phyloP scores from a whole-genome alignment of 2,329 filamentous ascomycete genomes.

The Penicillium oxalicum region DNA sequence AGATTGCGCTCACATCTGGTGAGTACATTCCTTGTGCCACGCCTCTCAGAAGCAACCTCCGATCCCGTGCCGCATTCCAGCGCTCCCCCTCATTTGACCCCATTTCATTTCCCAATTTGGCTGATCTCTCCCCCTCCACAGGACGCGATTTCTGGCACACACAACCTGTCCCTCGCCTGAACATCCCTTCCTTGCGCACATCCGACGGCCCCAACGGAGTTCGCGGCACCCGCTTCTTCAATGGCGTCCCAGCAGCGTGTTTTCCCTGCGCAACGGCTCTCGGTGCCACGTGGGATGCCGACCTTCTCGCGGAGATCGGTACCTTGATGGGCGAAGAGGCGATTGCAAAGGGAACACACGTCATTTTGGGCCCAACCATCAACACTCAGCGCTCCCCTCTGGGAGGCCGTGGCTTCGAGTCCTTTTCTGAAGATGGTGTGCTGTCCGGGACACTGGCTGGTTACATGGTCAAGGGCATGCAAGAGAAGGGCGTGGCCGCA shows the following conservation, averaged over 20 bases:
- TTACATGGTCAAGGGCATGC: constrained; percentile 65
- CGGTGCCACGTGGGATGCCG: constrained; percentile 71
- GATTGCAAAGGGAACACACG: constrained; percentile 66
- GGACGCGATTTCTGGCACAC: constrained; percentile 63
- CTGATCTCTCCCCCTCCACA: constrained; percentile 10
- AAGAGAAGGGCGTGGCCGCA: constrained; percentile 67
- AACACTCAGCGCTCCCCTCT: constrained; percentile 78
- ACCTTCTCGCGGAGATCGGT: constrained; percentile 64
- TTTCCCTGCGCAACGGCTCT: constrained; percentile 75
- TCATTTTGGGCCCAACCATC: constrained; percentile 70
- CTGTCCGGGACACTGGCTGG: constrained; percentile 69
- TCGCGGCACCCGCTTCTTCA: constrained; percentile 62
- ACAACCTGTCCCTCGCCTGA: constrained; percentile 56
- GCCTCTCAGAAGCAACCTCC: too few species aligned
- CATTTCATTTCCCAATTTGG: neutral
- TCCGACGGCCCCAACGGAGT: constrained; percentile 67
- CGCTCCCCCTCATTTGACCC: neutral
- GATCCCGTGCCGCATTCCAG: too few species aligned
- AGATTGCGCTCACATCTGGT: constrained; percentile 43
- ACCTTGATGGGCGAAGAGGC: constrained; percentile 65
- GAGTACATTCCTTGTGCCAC: constrained; percentile 6
- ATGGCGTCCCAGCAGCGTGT: constrained; percentile 63
- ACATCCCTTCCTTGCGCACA: constrained; percentile 59
- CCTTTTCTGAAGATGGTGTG: constrained; percentile 75
- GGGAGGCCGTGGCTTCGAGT: constrained; percentile 81